Base-by-base conservation (phyloP, 257 asterid genomes). In the Handroanthus guayacan region DNA sequence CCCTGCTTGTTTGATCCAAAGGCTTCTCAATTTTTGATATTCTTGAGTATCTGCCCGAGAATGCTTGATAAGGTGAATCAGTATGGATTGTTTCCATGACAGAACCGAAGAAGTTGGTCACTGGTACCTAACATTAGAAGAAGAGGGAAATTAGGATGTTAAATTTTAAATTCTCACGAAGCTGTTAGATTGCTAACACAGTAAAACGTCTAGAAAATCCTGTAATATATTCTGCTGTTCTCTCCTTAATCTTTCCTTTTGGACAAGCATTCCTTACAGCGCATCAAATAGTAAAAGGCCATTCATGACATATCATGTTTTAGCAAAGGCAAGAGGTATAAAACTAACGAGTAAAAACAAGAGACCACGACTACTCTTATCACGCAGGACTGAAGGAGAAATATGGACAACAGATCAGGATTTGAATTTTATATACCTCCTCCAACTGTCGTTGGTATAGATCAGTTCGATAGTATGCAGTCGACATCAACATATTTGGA, bases 81-180 rank as follows among this genome's bases (percentile, higher is more conserved):
- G 97, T 92, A 80, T 88, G 96, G 86, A 94, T 84, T 5, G 90
- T 94, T 85, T 94, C 97, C 98, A 92, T 92, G 74, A 94, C 95
- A 44, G 97, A 94, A 77, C 98, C 97, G 72, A 94, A 94, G 87
- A 94, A 94, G 89, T 94, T 94, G 77, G 97, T 92, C 79, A 92
- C 97, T 0, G 97, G 96, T 62, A 94, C 98, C 98, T 92, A 75
- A 36, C 79, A 71, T 54, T 55, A 75, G 72, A 54, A 73, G 68
- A 71, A 56, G 77, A 69, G 38, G 43, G 64, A 78, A 47, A 71
- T 43, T 44, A 66, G 37, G 63, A 69, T 43, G 43, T 44, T 74
- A 16, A 41, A 54, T 60, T 58, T 52, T 38, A 31, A 45, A 37
- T 18, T 48, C 66, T 62, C 62, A 34, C 48, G 62, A 16, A 52